Evolutionary conservation across 2,329 filamentous ascomycete genomes (phyloP).

Genomic region (Trichoderma harzianum): DNA sequence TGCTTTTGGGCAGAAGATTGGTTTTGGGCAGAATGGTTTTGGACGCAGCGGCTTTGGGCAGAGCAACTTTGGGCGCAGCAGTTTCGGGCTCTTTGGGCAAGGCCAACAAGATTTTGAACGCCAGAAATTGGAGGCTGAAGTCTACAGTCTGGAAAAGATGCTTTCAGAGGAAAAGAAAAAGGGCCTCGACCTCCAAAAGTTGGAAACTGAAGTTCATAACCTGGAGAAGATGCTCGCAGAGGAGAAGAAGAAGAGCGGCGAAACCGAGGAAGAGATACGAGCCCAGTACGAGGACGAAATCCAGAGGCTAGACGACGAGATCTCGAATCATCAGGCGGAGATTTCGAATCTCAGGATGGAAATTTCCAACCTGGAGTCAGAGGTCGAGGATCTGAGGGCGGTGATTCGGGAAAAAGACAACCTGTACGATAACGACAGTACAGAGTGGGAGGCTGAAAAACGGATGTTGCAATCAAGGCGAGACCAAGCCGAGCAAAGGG

Average conservation of each 20-base stretch:
- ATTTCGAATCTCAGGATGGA: not conserved
- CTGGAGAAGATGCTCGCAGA: slow-evolving; percentile 48
- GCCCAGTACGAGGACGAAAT: slow-evolving; percentile 45
- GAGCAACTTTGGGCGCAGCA: not conserved
- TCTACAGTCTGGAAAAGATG: not conserved
- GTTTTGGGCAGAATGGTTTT: not conserved
- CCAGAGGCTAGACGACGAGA: slow-evolving; percentile 54
- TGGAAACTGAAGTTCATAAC: slow-evolving; percentile 38
- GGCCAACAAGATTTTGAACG: not conserved
- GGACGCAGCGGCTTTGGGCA: not conserved
- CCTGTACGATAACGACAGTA: slow-evolving; percentile 66
- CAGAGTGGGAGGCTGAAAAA: slow-evolving; percentile 65
- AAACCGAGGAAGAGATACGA: slow-evolving; percentile 58
- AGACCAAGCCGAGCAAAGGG: slow-evolving; percentile 61
- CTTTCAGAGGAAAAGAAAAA: slow-evolving; percentile 51
- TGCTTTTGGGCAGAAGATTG: not conserved
- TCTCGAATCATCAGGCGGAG: slow-evolving; percentile 38
- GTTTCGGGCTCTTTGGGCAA: not conserved
- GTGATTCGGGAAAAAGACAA: slow-evolving; percentile 68
- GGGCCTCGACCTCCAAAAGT: slow-evolving; percentile 30
- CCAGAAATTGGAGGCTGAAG: not conserved
- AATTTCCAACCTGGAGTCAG: not conserved
- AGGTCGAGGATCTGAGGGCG: slow-evolving; percentile 49
- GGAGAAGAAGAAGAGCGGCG: slow-evolving; percentile 56
- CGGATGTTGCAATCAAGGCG: not conserved